A percentile compares a stretch with the other conserved stretches of the same genome.
Conservation (phyloP, 1,284 basidiomycete genomes). For the Anthracocystis panici-leucophaei region DNA sequence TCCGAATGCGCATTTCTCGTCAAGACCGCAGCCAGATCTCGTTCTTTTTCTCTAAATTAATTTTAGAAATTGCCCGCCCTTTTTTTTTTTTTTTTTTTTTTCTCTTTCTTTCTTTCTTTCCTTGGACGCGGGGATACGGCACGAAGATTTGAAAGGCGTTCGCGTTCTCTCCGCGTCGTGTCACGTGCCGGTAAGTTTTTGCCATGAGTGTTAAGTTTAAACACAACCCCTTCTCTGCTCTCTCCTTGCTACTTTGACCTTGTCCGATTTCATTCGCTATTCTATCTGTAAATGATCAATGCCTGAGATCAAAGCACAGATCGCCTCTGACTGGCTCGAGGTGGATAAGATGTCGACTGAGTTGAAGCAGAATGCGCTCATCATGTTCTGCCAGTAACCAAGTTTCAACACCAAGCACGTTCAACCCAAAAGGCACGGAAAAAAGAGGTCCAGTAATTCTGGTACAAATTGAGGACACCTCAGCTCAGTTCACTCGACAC, state of each 20-base stretch:
- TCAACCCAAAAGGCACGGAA: not conserved
- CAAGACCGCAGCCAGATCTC: not conserved
- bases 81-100: too few relatives aligned
- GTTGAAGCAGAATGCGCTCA: too few relatives aligned
- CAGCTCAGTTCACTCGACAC: not conserved
- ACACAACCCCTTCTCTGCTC: not conserved
- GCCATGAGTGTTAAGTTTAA: not conserved
- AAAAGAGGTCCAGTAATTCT: not conserved
- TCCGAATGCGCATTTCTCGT: not conserved
- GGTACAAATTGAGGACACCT: too few relatives aligned
- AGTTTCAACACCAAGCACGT: not conserved
- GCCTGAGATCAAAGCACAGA: too few relatives aligned
- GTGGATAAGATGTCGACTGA: too few relatives aligned
- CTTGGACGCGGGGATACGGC: not conserved
- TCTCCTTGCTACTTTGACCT: not conserved
- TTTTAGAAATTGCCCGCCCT: not conserved
- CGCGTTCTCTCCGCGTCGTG: conserved; percentile 3
- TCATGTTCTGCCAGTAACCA: not conserved
- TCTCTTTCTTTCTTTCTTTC: too few relatives aligned
- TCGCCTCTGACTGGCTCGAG: too few relatives aligned
- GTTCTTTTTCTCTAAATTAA: conserved; percentile 5
- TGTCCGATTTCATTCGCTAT: not conserved
- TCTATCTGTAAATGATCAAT: too few relatives aligned
- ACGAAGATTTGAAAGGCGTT: not conserved
- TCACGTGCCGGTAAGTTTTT: conserved; percentile 6